A percentile compares a stretch with the other conserved stretches of the same genome.
Evolutionary conservation across 1,139 yeast species (phyloP).

Genomic region (Magnusiomyces fungicola): DNA sequence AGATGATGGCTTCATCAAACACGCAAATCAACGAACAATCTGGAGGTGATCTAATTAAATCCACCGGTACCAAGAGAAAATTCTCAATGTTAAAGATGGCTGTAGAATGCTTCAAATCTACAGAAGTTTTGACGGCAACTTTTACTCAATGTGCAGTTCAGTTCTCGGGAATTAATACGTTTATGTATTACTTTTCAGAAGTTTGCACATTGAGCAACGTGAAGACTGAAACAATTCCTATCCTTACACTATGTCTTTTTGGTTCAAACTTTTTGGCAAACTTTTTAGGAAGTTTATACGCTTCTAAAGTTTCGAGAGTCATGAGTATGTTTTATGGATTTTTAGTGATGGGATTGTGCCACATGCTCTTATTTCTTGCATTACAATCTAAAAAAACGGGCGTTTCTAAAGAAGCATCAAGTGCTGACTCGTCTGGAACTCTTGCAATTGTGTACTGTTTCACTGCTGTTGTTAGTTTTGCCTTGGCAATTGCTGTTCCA

Average conservation of each 20-base stretch:
- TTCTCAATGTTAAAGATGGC: background rate
- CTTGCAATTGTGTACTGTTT: constrained; percentile 43
- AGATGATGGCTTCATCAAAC: constrained; percentile 34
- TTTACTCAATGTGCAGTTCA: constrained; percentile 56
- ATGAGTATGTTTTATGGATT: constrained; percentile 24
- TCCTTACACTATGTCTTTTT: constrained; percentile 23
- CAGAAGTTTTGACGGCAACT: constrained; percentile 37
- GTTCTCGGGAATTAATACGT: constrained; percentile 59
- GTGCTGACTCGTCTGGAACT: constrained; percentile 34
- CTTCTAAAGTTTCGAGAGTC: constrained; percentile 38
- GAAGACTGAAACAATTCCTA: constrained; percentile 15
- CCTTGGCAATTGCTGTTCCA: constrained; percentile 35
- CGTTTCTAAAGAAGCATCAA: constrained; percentile 13
- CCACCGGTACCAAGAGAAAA: constrained; percentile 31
- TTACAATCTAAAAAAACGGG: constrained; percentile 25
- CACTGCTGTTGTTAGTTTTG: constrained; percentile 43
- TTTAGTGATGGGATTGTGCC: constrained; percentile 36
- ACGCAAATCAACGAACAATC: constrained; percentile 38
- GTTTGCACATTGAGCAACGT: constrained; percentile 29
- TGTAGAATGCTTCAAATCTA: background rate
- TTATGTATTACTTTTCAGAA: constrained; percentile 57
- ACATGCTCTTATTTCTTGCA: constrained; percentile 34
- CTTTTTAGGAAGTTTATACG: constrained; percentile 34
- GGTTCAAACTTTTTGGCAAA: constrained; percentile 34
- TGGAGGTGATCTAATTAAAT: too few species aligned